A percentile compares a stretch with the other conserved stretches of the same genome.
phyloP scores from a whole-genome alignment of 257 asterid genomes.

The Nicotiana knightiana region DNA sequence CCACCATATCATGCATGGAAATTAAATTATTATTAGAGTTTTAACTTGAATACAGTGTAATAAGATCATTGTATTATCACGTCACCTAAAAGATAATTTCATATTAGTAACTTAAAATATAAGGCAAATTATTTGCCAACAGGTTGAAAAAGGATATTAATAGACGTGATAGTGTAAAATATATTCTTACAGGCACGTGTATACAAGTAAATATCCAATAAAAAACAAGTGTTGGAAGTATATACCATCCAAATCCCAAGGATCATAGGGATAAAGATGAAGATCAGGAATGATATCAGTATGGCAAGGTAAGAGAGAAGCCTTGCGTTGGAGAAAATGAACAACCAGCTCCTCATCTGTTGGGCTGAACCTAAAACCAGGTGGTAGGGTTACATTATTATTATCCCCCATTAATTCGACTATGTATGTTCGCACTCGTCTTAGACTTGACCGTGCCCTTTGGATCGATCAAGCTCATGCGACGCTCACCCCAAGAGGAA shows the following conservation, averaged over 20 bases:
- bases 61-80: too few relatives aligned
- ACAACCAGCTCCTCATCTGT: conserved; percentile 93
- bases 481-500: too few relatives aligned
- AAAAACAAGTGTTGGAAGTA: too few relatives aligned
- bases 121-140: too few relatives aligned
- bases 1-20: not conserved
- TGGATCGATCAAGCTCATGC: too few relatives aligned
- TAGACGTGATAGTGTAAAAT: too few relatives aligned
- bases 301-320: conserved; percentile 73
- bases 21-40: too few relatives aligned
- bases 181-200: too few relatives aligned
- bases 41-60: not conserved
- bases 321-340: conserved; percentile 93
- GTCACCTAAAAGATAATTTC: conserved; percentile 15
- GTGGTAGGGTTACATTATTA: conserved; percentile 63
- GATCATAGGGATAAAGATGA: conserved; percentile 81
- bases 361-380: conserved; percentile 85
- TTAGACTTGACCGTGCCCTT: too few relatives aligned
- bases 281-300: conserved; percentile 97
- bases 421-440: too few relatives aligned
- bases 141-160: too few relatives aligned
- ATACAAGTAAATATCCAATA: not conserved
- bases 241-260: conserved; percentile 88
- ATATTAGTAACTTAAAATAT: too few relatives aligned
- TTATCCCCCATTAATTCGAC: conserved; percentile 45